Conservation (phyloP, 257 asterid genomes). For the Scutellaria baicalensis region DNA sequence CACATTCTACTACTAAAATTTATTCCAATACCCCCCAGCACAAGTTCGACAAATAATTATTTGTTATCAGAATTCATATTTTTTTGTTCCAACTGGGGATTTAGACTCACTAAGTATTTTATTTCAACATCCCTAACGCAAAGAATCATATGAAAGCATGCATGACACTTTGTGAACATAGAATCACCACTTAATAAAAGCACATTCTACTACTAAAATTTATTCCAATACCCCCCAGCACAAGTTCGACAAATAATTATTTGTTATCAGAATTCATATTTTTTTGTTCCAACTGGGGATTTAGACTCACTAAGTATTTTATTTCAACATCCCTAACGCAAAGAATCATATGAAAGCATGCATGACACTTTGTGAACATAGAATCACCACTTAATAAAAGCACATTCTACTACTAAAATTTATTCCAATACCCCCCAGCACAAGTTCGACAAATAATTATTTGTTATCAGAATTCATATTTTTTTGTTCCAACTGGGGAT, state of each 20-base stretch:
- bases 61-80: background rate
- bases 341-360: too few relatives aligned
- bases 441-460: background rate
- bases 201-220: background rate
- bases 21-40: background rate
- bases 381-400: background rate
- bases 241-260: background rate
- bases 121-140: background rate
- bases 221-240: background rate
- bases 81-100: constrained; percentile 9
- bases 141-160: too few relatives aligned
- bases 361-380: background rate
- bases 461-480: background rate
- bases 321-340: background rate
- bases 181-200: background rate
- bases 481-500: constrained; percentile 9
- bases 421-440: background rate
- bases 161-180: background rate
- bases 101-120: background rate
- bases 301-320: background rate
- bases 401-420: background rate
- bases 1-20: background rate
- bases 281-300: constrained; percentile 9
- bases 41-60: background rate
- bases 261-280: background rate